phyloP scores from a whole-genome alignment of 805 yeast genomes.

The Candida cerambycidarum region DNA sequence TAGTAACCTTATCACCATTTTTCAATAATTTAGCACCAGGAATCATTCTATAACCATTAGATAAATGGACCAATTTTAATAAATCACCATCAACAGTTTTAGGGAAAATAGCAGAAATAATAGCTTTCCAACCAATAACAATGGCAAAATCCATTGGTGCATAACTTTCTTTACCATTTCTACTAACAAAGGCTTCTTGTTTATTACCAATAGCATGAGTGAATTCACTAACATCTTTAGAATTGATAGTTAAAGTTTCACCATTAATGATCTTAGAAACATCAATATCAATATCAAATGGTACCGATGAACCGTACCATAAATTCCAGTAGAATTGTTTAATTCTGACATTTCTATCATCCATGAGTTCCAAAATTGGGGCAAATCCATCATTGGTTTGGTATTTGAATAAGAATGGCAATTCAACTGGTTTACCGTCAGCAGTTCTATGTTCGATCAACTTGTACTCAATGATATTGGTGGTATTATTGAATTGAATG shows the following conservation, averaged over 20 bases:
- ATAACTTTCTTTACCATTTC: constrained; percentile 77
- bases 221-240: constrained; percentile 81
- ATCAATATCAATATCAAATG: constrained; percentile 69
- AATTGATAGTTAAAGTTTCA: constrained; percentile 63
- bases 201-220: constrained; percentile 97
- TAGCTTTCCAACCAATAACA: constrained; percentile 97
- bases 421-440: constrained; percentile 68
- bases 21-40: constrained; percentile 89
- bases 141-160: constrained; percentile 99
- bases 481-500: constrained; percentile 43
- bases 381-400: constrained; percentile 90
- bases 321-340: constrained; percentile 96
- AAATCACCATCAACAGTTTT: constrained; percentile 94
- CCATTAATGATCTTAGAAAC: constrained; percentile 73
- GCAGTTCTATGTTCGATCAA: constrained; percentile 88
- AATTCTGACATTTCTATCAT: constrained; percentile 87
- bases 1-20: constrained; percentile 81
- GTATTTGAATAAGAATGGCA: constrained; percentile 77
- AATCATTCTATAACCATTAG: constrained; percentile 89
- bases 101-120: constrained; percentile 98
- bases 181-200: constrained; percentile 91
- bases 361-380: constrained; percentile 88
- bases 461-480: constrained; percentile 60
- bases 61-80: constrained; percentile 88
- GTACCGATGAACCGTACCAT: constrained; percentile 74